Evolutionary conservation across 805 yeast genomes (phyloP).

Genomic region (Candida anglica): DNA sequence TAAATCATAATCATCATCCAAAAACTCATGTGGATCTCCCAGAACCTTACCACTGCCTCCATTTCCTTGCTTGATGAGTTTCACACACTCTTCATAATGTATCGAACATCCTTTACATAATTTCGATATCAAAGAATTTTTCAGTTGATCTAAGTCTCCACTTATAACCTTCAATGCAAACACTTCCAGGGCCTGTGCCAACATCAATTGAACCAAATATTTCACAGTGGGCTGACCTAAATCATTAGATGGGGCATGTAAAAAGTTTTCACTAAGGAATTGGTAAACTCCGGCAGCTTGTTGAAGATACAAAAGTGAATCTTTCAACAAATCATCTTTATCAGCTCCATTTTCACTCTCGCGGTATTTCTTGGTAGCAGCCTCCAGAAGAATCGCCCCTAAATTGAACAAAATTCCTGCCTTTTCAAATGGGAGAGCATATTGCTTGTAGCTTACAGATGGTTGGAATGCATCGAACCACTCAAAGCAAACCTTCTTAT

Average conservation of each 20-base stretch:
- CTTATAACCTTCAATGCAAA: conserved; percentile 62
- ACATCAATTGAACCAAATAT: conserved; percentile 59
- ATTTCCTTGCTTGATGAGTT: conserved; percentile 30
- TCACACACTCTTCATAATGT: conserved; percentile 50
- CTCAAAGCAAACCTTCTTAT: conserved; percentile 52
- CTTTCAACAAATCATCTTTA: conserved; percentile 47
- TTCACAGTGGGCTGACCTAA: conserved; percentile 63
- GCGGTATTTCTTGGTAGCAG: conserved; percentile 35
- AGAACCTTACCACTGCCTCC: conserved; percentile 9
- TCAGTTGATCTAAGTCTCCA: conserved; percentile 45
- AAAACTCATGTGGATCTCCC: conserved; percentile 3
- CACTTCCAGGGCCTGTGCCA: conserved; percentile 88
- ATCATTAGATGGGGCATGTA: conserved; percentile 86
- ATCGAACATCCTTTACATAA: conserved; percentile 61
- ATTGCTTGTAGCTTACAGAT: conserved; percentile 54
- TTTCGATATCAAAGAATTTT: conserved; percentile 71
- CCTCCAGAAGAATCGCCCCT: conserved; percentile 56
- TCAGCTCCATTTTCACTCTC: conserved; percentile 22
- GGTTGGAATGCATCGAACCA: conserved; percentile 76
- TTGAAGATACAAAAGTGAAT: conserved; percentile 58
- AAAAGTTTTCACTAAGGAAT: conserved; percentile 71
- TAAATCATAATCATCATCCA: conserved; percentile 16
- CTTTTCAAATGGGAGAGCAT: conserved; percentile 83
- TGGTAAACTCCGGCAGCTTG: conserved; percentile 76
- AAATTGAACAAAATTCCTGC: conserved; percentile 79